phyloP scores from a whole-genome alignment of 2,329 filamentous ascomycete species.

The Graphiopsis chlorocephala region DNA sequence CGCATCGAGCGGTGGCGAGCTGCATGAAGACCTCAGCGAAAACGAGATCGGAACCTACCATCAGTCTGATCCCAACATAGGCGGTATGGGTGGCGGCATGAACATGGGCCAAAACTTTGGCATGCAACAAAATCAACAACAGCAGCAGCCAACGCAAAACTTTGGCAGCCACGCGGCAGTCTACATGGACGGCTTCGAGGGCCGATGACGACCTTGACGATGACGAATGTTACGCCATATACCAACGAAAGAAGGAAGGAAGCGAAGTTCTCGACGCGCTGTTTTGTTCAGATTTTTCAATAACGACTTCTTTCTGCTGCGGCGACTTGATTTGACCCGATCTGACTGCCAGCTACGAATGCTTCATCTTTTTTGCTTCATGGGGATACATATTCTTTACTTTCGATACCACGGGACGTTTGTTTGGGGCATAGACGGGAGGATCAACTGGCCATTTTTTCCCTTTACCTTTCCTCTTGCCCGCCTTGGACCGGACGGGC shows the following conservation, averaged over 20 bases:
- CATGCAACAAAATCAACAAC: constrained; percentile 17
- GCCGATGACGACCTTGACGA: constrained; percentile 25
- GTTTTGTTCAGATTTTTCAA: neutral
- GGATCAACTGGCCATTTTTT: neutral
- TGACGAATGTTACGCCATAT: constrained; percentile 6
- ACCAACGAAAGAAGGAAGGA: neutral
- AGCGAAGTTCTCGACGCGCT: neutral
- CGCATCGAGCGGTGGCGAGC: constrained; percentile 66
- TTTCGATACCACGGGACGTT: neutral
- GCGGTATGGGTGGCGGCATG: constrained; percentile 8
- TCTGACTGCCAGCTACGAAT: neutral
- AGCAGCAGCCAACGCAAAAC: constrained; percentile 18
- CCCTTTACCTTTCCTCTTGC: neutral
- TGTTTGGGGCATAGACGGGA: neutral
- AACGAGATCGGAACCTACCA: constrained; percentile 38
- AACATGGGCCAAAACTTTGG: neutral
- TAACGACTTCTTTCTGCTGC: neutral
- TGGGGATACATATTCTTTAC: neutral
- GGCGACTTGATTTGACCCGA: neutral
- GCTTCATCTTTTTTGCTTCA: neutral
- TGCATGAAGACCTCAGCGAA: constrained; percentile 58
- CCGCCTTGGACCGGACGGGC: neutral
- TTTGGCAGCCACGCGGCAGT: constrained; percentile 24
- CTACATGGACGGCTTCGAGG: constrained; percentile 35
- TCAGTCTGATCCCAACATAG: constrained; percentile 20